Percentiles rank a stretch among this genome's conserved stretches.
These are phyloP conservation scores for Teratosphaeriaceae sp. DNA, from an alignment of 2,329 filamentous ascomycete species.

Conservation along the genomic window DNA sequence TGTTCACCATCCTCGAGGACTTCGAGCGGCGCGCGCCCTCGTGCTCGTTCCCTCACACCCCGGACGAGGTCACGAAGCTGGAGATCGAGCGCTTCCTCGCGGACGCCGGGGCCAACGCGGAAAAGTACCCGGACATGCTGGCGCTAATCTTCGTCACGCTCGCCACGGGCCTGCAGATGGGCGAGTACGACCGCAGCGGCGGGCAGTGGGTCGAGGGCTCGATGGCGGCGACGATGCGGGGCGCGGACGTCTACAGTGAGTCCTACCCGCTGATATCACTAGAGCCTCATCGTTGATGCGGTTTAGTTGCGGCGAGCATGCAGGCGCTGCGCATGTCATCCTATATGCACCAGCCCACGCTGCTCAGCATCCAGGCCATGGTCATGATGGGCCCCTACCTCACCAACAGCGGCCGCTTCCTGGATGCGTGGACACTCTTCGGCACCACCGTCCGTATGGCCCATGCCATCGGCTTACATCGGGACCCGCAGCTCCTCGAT, in stretches of 20 bases:
- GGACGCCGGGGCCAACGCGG: conserved; percentile 36
- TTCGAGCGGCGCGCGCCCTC: conserved; percentile 39
- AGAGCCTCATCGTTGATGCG: background rate
- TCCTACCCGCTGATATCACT: conserved; percentile 6
- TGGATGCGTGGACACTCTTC: conserved; percentile 46
- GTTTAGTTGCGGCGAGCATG: conserved; percentile 43
- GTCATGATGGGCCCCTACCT: conserved; percentile 45
- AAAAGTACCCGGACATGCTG: conserved; percentile 41
- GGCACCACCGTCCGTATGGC: conserved; percentile 44
- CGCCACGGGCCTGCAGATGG: conserved; percentile 42
- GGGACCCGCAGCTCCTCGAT: conserved; percentile 41
- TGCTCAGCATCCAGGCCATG: conserved; percentile 40
- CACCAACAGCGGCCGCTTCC: conserved; percentile 43
- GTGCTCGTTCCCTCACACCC: conserved; percentile 41
- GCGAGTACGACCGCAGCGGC: conserved; percentile 36
- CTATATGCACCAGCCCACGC: conserved; percentile 43
- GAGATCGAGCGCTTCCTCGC: conserved; percentile 42
- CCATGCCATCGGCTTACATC: conserved; percentile 45
- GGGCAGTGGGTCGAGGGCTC: conserved; percentile 33
- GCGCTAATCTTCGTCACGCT: conserved; percentile 43
- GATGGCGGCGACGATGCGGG: conserved; percentile 30
- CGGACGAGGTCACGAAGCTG: conserved; percentile 35
- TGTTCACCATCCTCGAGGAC: conserved; percentile 33
- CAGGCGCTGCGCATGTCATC: conserved; percentile 44
- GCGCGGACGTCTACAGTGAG: conserved; percentile 42